A percentile compares a stretch with the other conserved stretches of the same genome.
Evolutionary conservation across 345 rosid species (phyloP).

Genomic region (Linum lewisii): DNA sequence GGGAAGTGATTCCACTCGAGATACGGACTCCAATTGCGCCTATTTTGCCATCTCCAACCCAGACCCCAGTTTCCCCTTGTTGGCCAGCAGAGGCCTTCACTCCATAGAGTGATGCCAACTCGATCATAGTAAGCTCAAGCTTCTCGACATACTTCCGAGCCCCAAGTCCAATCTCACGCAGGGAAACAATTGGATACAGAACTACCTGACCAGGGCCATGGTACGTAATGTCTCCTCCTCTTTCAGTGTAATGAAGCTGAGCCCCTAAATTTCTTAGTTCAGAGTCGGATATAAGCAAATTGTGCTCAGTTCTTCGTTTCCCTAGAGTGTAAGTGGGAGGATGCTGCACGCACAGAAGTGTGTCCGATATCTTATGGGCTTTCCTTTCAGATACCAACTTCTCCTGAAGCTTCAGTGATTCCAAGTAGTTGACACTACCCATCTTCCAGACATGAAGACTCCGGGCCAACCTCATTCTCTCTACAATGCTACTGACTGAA

Average conservation of each 20-base stretch:
- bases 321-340: constrained; percentile 83
- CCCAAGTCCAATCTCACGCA: constrained; percentile 60
- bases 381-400: constrained; percentile 51
- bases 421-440: constrained; percentile 61
- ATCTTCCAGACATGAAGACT: constrained; percentile 63
- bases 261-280: constrained; percentile 68
- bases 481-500: too few species aligned
- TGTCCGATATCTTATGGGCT: constrained; percentile 43
- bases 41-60: constrained; percentile 85
- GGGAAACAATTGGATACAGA: constrained; percentile 67
- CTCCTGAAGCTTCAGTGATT: constrained; percentile 76
- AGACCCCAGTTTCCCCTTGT: constrained; percentile 75
- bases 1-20: constrained; percentile 69
- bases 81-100: constrained; percentile 58
- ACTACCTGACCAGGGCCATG: constrained; percentile 86
- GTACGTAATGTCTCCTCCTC: constrained; percentile 90
- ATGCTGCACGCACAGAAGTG: constrained; percentile 69
- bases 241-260: constrained; percentile 75
- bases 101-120: constrained; percentile 55
- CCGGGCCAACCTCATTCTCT: constrained; percentile 43
- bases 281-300: constrained; percentile 49
- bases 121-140: constrained; percentile 67
- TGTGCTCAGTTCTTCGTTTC: constrained; percentile 65
- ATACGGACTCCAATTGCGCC: constrained; percentile 87
- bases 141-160: constrained; percentile 74